phyloP scores from a whole-genome alignment of 257 asterid genomes.

The Ballota nigra region DNA sequence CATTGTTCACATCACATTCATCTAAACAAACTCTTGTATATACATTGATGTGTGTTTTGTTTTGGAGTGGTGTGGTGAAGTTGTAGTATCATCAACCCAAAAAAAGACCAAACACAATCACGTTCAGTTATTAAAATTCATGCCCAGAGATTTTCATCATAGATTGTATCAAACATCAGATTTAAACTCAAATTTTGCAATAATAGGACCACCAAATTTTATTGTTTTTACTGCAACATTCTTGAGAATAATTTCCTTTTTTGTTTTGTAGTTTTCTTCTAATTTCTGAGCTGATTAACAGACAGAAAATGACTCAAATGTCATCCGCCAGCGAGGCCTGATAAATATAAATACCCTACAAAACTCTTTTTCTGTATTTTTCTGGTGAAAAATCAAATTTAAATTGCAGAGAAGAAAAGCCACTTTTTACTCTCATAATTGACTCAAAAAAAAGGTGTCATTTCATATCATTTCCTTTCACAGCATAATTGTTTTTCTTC shows the following conservation, averaged over 20 bases:
- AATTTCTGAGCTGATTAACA: conserved; percentile 12
- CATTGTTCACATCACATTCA: neutral
- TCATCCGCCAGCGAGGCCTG: conserved; percentile 34
- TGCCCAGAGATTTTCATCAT: neutral
- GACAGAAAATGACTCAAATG: conserved; percentile 30
- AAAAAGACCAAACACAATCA: neutral
- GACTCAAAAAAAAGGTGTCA: neutral
- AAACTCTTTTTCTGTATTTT: conserved; percentile 23
- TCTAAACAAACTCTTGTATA: neutral
- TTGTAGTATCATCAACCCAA: neutral
- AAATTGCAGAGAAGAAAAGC: neutral
- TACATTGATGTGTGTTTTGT: neutral
- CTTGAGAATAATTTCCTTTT: conserved; percentile 34
- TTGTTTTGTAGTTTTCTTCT: conserved; percentile 38
- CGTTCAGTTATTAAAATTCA: neutral
- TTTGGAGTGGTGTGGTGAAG: neutral
- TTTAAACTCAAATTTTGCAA: neutral
- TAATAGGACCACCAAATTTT: conserved; percentile 20
- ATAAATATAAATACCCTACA: conserved; percentile 34
- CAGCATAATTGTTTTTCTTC: neutral
- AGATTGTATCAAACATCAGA: neutral
- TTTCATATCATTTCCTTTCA: conserved; percentile 15
- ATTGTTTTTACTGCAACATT: conserved; percentile 30
- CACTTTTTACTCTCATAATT: conserved; percentile 23
- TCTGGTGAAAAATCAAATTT: neutral